Percentiles rank a stretch among this genome's conserved stretches.
phyloP scores from a whole-genome alignment of 208 protist genomes.

The Crithidia expoeki region DNA sequence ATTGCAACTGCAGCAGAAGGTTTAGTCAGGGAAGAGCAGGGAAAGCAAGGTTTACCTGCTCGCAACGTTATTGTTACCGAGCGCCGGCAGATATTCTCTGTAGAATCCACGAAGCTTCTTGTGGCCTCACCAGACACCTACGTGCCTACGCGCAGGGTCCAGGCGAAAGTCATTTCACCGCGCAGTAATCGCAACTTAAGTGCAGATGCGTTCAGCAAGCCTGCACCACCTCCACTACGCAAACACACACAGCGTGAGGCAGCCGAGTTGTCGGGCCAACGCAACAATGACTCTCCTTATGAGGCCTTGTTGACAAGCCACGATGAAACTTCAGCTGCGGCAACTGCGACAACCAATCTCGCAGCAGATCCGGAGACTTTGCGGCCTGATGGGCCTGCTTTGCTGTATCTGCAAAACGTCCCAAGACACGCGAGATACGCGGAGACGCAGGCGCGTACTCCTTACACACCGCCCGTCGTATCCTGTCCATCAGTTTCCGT shows the following conservation, averaged over 20 bases:
- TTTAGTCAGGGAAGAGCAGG: too few relatives aligned
- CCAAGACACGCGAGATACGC: neutral
- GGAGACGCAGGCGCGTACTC: neutral
- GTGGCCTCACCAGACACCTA: neutral
- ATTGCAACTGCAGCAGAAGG: too few relatives aligned
- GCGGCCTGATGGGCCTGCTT: neutral
- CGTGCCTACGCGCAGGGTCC: neutral
- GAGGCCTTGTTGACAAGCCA: neutral
- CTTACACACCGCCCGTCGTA: neutral
- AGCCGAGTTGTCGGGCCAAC: constrained; percentile 5
- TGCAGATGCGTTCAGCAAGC: neutral
- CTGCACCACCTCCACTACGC: constrained; percentile 18
- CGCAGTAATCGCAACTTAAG: neutral
- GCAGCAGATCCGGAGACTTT: neutral
- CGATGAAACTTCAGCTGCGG: too few relatives aligned
- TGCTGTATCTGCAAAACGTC: neutral
- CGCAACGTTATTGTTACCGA: neutral
- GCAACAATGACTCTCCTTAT: neutral
- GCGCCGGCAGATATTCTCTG: neutral
- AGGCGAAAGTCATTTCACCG: neutral
- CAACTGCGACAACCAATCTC: too few relatives aligned
- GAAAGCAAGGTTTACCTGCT: neutral
- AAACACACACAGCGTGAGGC: constrained; percentile 31
- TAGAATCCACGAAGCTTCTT: neutral
- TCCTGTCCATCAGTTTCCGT: constrained; percentile 16